Evolutionary conservation across 495 filamentous ascomycete species (phyloP).

Genomic region (Acidomyces sp.): DNA sequence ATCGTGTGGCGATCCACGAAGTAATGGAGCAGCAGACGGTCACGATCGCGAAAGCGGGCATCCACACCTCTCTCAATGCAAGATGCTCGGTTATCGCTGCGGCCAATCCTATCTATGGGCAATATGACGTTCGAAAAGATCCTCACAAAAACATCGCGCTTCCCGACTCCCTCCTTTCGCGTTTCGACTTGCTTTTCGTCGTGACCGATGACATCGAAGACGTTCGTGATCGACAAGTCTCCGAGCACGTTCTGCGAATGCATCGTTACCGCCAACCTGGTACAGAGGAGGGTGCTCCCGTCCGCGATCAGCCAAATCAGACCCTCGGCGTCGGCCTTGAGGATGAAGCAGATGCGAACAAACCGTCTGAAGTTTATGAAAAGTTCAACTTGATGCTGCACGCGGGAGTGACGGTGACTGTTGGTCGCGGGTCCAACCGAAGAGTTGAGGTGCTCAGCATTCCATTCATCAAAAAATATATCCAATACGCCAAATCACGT

Average conservation of each 20-base stretch:
- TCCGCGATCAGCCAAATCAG: constrained; percentile 77
- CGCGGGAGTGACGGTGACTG: constrained; percentile 67
- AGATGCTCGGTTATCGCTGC: constrained; percentile 94
- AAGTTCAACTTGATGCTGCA: constrained; percentile 96
- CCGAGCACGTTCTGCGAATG: constrained; percentile 95
- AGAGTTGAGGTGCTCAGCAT: constrained; percentile 88
- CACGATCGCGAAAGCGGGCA: constrained; percentile 96
- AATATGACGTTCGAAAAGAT: constrained; percentile 97
- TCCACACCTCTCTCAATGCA: constrained; percentile 94
- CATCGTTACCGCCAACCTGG: constrained; percentile 91
- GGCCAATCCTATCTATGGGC: constrained; percentile 94
- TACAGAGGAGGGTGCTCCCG: constrained; percentile 87
- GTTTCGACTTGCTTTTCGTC: constrained; percentile 97
- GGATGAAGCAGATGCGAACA: constrained; percentile 53
- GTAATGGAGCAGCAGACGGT: constrained; percentile 99
- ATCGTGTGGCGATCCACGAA: constrained; percentile 98
- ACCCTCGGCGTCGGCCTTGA: constrained; percentile 80
- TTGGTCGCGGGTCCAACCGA: constrained; percentile 57
- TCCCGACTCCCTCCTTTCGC: constrained; percentile 89
- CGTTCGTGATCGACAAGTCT: constrained; percentile 73
- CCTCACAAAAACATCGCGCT: constrained; percentile 97
- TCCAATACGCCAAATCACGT: constrained; percentile 91
- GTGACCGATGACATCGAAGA: constrained; percentile 98
- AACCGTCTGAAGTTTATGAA: constrained; percentile 81
- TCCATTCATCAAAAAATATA: constrained; percentile 98